Conservation (phyloP, 345 rosid genomes). For the Ceriops decandra region DNA sequence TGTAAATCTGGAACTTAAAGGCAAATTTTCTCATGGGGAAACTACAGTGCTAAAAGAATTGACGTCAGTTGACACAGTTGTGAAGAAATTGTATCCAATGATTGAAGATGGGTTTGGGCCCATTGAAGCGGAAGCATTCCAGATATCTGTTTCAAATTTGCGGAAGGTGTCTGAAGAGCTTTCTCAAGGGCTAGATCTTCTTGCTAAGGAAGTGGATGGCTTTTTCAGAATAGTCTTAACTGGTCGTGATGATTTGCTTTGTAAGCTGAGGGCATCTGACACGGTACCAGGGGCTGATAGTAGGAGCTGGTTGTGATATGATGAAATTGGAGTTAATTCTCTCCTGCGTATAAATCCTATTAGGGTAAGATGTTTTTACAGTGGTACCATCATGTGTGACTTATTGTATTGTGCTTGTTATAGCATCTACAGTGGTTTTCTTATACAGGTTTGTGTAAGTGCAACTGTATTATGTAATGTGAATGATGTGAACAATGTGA, state of each 20-base stretch:
- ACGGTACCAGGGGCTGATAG: slow-evolving; percentile 27
- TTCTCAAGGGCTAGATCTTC: slow-evolving; percentile 61
- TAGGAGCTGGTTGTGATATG: slow-evolving; percentile 30
- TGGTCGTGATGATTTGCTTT: slow-evolving; percentile 81
- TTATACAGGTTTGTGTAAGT: slow-evolving; percentile 17
- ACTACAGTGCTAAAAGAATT: slow-evolving; percentile 54
- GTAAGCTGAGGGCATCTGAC: slow-evolving; percentile 58
- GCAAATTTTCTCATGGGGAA: slow-evolving; percentile 35
- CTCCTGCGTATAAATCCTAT: slow-evolving; percentile 15
- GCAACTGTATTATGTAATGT: slow-evolving; percentile 11
- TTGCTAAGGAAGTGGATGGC: slow-evolving; percentile 62
- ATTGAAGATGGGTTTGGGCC: slow-evolving; percentile 48
- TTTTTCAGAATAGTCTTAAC: slow-evolving; percentile 73
- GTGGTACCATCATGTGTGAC: slow-evolving; percentile 12
- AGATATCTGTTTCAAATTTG: slow-evolving; percentile 38
- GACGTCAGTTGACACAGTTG: slow-evolving; percentile 49
- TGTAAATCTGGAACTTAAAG: slow-evolving; percentile 51
- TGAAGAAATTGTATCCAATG: slow-evolving; percentile 60
- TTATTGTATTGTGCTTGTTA: slow-evolving; percentile 12
- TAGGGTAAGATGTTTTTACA: slow-evolving; percentile 19
- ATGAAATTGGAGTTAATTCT: slow-evolving; percentile 20
- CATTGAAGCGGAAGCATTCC: slow-evolving; percentile 33
- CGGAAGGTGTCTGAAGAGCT: slow-evolving; percentile 44
- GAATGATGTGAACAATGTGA: slow-evolving; percentile 6
- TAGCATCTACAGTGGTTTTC: slow-evolving; percentile 6